Base-by-base conservation (phyloP, 1,284 basidiomycete species). In the Neolentinus lepideus region DNA sequence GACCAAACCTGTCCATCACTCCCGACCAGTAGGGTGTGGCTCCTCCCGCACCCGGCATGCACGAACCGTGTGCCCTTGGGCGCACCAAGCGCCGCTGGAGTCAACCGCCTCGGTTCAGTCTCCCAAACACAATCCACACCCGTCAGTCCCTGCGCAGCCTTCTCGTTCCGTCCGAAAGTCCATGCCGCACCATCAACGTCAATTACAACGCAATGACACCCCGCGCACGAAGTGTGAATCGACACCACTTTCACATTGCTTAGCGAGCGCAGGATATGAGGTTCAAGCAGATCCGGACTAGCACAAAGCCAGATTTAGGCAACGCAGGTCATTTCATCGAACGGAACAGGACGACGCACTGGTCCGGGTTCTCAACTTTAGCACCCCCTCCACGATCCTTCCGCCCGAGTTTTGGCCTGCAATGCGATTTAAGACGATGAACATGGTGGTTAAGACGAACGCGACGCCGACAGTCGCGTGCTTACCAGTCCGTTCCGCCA, bases 221-320 rank as follows among this genome's bases (percentile, higher is more conserved):
- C 84, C 11, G 73, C 77, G 62, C 86, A 89, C 1, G 85, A 85
- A 1, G 88, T 79, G 66, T 93, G 83, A 51, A 94, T 71, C 24
- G 88, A 88, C 16, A 74, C 71, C 22, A 80, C 77, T 65, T 86
- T 83, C 71, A 96, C 77, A 65, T 95, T 93, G 66, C 84, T 80
- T 25, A 98, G 75, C 0, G 91, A 90, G 54, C 95, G 90, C 36
- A 97, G 78, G 64, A 96, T 92, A 68, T 94, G 83, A 0, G 94
- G 93, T 67, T 88, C 81, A 50, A 85, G 78, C 3, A 98, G 78
- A 74, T 97, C 93, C 4, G 90, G 88, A 54, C 75, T 54, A 21
- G 56, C 53, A 46, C 57, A 36, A 27, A 54, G 53, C 26, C 48
- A 56, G 16, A 53, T 38, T 35, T 48, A 38, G 38, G 38, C 38